Evolutionary conservation across 2,329 filamentous ascomycete species (phyloP).

Genomic region (Beauveria brongniartii): DNA sequence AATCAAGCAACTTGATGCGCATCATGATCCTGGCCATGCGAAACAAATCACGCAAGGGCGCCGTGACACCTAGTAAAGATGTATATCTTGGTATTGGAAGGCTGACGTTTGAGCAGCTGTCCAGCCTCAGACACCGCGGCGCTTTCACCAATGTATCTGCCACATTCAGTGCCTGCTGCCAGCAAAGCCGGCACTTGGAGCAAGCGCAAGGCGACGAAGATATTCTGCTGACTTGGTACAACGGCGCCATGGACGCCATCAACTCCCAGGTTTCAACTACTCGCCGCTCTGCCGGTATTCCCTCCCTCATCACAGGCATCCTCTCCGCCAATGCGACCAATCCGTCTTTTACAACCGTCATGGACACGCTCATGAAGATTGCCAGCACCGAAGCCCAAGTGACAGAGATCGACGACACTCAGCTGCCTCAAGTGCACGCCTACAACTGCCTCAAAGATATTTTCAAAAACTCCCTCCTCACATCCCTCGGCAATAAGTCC

Average conservation of each 20-base stretch:
- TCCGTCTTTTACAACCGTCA: slow-evolving; percentile 56
- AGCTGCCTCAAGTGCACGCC: slow-evolving; percentile 86
- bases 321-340: slow-evolving; percentile 55
- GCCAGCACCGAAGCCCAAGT: slow-evolving; percentile 45
- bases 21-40: slow-evolving; percentile 48
- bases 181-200: slow-evolving; percentile 45
- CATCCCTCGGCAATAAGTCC: slow-evolving; percentile 62
- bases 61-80: slow-evolving; percentile 39
- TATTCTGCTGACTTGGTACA: slow-evolving; percentile 63
- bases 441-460: slow-evolving; percentile 90
- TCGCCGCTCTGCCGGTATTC: slow-evolving; percentile 83
- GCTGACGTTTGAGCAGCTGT: slow-evolving; percentile 73
- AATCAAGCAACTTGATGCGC: slow-evolving; percentile 74
- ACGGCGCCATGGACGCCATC: slow-evolving; percentile 61
- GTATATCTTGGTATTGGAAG: slow-evolving; percentile 61
- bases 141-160: slow-evolving; percentile 90
- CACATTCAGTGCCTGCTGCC: slow-evolving; percentile 76
- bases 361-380: slow-evolving; percentile 54
- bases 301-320: slow-evolving; percentile 76
- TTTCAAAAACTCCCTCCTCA: slow-evolving; percentile 73
- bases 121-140: slow-evolving; percentile 77
- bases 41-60: slow-evolving; percentile 33
- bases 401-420: slow-evolving; percentile 52
- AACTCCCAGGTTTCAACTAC: slow-evolving; percentile 73
- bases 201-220: slow-evolving; percentile 25